Base-by-base conservation (phyloP, 2,329 filamentous ascomycete genomes). In the Diplodia intermedia region DNA sequence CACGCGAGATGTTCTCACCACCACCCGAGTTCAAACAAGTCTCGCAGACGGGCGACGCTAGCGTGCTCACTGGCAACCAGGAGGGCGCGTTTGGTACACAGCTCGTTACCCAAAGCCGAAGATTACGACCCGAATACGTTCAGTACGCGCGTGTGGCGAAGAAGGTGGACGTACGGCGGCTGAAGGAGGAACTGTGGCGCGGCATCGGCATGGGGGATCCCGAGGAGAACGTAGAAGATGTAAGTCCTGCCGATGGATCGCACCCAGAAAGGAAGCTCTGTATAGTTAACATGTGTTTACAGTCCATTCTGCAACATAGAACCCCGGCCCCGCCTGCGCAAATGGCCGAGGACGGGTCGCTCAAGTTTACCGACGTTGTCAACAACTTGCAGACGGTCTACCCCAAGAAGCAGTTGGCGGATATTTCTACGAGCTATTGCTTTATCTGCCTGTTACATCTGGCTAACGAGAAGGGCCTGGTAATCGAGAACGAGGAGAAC, bases 371-470 rank as follows among this genome's bases (percentile, higher is more conserved):
- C 0, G 84, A 90, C 23, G 89, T 99, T 69, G 96, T 99, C 89
- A 96, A 97, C 77, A 90, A 90, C 70, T 82, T 99, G 56, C 91
- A 96, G 77, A 81, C 85, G 4, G 93, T 97, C 8, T 99, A 99
- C 75, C 90, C 93, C 12, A 91, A 92, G 78, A 86, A 91, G 72
- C 88, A 89, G 69, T 92, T 99, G 88, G 89, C 91, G 69, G 95
- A 99, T 79, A 98, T 99, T 75, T 97, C 93, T 43, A 99, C 95
- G 0, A 96, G 85, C 18, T 91, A 87, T 72, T 97, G 95, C 78
- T 99, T 98, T 81, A 99, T 99, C 71, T 96, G 92, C 74, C 81
- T 97, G 68, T 82, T 97, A 71, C 94, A 97, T 80, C 78, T 97
- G 74, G 94, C 94, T 69, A 97, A 97, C 80, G 94, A 97, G 77